Evolutionary conservation across 768 basidiomycete genomes (phyloP), one percentile per base, ranked within the genome.

Genomic region (Rhodotorula kratochvilovae): DNA sequence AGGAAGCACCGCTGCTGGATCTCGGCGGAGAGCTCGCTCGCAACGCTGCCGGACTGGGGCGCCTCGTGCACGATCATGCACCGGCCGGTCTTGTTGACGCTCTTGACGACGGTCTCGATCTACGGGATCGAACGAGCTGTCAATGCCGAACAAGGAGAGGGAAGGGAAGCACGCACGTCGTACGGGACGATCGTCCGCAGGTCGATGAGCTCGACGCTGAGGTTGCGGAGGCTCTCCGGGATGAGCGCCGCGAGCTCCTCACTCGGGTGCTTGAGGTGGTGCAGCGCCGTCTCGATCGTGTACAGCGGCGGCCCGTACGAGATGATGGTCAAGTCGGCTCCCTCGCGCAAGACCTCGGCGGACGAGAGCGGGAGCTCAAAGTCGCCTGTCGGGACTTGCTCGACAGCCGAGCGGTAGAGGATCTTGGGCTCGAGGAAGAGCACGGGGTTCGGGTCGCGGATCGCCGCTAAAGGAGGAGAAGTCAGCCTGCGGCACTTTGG

Each of bases 351-450:
- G 15, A 85, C 85, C 77, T 97, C 93, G 11, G 91, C 91, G 5
- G 56, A 62, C 21, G 87, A 88, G 8, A 97, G 84, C 0, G 92
- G 91, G n/a, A 97, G 84, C 64, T 85, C 83, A 77, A 84, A 97
- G 79, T 95, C 92, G 77, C 91, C 90, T 45, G 88, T 83, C 0
- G 93, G 93, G 23, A 96, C 94, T 81, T 96, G 91, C 79, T 97
- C 93, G 50, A 94, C 86, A 77, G 93, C 87, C 56, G 92, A 93
- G 61, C 93, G 88, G 79, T 97, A 97, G 23, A 97, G 82, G 67
- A 95, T 86, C 82, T 81, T 97, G 88, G 93, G 93, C 80, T 97
- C 93, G 88, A 97, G 91, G 80, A 97, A 91, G 55, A 97, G 86
- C 66, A 92, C 90, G 0, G 94, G 94, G 77, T 94, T 94, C 1